Evolutionary conservation across 1,139 yeast genomes (phyloP).

Genomic region (Zygosaccharomyces pseudobailii): DNA sequence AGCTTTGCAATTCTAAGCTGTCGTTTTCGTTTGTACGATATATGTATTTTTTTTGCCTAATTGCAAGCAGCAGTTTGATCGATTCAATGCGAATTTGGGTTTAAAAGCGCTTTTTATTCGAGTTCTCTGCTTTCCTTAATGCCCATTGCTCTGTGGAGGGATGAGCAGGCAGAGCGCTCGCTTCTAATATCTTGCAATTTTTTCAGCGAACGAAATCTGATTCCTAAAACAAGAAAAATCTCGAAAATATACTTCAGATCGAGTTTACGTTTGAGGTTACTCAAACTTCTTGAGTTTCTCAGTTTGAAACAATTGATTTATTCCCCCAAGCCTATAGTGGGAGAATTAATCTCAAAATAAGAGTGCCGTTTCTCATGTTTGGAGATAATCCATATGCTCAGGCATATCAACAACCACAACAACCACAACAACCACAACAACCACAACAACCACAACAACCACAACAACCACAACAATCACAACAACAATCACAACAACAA

Average conservation of each 20-base stretch:
- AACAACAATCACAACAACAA: conserved; percentile 27
- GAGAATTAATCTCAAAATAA: not conserved
- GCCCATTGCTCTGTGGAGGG: not conserved
- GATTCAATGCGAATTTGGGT: not conserved
- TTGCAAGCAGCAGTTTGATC: conserved; percentile 3
- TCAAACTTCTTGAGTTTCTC: not conserved
- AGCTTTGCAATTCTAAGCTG: conserved; percentile 83
- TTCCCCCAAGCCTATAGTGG: not conserved
- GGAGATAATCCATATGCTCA: conserved; percentile 3
- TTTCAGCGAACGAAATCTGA: not conserved
- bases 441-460: conserved; percentile 10
- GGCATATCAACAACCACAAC: not conserved
- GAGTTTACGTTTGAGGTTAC: not conserved
- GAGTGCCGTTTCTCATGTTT: not conserved
- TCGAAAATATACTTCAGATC: not conserved
- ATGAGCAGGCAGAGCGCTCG: not conserved
- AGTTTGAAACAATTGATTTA: not conserved
- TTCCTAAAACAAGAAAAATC: conserved; percentile 1
- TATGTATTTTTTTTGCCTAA: conserved; percentile 4
- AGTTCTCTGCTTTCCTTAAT: not conserved
- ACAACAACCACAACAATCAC: conserved; percentile 21
- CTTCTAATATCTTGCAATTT: not conserved
- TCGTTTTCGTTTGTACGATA: conserved; percentile 6
- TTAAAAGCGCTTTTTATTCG: not conserved
- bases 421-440: conserved; percentile 1